Evolutionary conservation across 1,139 yeast genomes (phyloP).

Genomic region (Debaryomyces subglobosus): DNA sequence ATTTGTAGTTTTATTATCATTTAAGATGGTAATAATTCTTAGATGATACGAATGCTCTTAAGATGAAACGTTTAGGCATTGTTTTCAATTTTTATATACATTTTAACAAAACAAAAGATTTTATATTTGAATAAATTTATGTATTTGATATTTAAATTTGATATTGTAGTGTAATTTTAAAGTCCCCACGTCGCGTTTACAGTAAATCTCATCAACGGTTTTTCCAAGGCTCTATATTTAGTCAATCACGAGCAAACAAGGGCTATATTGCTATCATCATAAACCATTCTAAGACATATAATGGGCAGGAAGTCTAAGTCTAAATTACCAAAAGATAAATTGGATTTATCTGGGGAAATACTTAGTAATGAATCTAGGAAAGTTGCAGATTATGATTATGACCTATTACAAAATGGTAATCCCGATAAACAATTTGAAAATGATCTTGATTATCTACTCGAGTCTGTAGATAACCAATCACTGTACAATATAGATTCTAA

Average conservation of each 20-base stretch:
- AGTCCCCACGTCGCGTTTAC: not conserved
- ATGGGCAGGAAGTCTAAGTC: conserved; percentile 3
- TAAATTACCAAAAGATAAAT: conserved; percentile 4
- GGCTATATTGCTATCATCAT: not conserved
- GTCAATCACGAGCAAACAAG: not conserved
- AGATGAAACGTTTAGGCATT: conserved; percentile 14
- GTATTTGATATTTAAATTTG: conserved; percentile 9
- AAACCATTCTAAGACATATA: not conserved
- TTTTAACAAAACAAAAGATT: conserved; percentile 11
- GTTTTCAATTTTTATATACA: conserved; percentile 14
- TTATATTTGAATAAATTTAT: conserved; percentile 12
- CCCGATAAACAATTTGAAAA: conserved; percentile 24
- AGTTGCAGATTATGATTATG: conserved; percentile 22
- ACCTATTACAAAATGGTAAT: conserved; percentile 11
- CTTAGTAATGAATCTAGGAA: conserved; percentile 2
- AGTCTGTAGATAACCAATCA: conserved; percentile 2
- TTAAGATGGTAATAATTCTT: conserved; percentile 10
- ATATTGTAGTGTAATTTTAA: not conserved
- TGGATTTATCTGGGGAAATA: conserved; percentile 11
- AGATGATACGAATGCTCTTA: conserved; percentile 12
- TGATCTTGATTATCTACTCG: conserved; percentile 24
- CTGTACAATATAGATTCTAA: not conserved
- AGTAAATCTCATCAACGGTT: not conserved
- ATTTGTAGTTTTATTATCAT: conserved; percentile 12
- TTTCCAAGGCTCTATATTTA: not conserved